Evolutionary conservation across 148 eudicot species (phyloP), one percentile per base, ranked within the genome.

Genomic region (Oxyria digyna): DNA sequence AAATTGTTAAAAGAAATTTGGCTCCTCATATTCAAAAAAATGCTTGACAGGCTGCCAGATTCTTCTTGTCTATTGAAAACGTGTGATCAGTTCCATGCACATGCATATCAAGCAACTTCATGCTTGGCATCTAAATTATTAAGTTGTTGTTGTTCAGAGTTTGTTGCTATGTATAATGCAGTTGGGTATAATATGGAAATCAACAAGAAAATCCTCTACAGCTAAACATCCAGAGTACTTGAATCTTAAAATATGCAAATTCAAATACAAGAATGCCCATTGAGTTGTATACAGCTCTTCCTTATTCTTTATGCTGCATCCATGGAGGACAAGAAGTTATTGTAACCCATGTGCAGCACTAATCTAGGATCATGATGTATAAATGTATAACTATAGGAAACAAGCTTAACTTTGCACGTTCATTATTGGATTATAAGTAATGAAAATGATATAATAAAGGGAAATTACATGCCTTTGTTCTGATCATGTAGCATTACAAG

Each of bases 1-100:
- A n/a, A n/a, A n/a, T n/a, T n/a, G n/a, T n/a, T n/a, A n/a, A n/a
- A n/a, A n/a, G n/a, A n/a, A n/a, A n/a, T n/a, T n/a, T n/a, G n/a
- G n/a, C n/a, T n/a, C n/a, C n/a, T n/a, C n/a, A n/a, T n/a, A n/a
- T n/a, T n/a, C n/a, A n/a, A n/a, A n/a, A n/a, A n/a, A n/a, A n/a
- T n/a, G n/a, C n/a, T 35, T 35, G 65, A 18, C 65, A 59, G 65
- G 4, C 65, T 59, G 65, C 65, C 38, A 59, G 37, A 59, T 59
- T 59, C 65, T 27, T 27, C 31, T 27, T 59, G 65, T 29, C 38
- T 59, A 31, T 14, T 6, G 65, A 10, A 29, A 59, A 59, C 15
- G 13, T 18, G 21, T 50, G 6, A 59, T 59, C 65, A 59, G 31
- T 29, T 59, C 17, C 13, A 5, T 4, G 14, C 62, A 23, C 62